A percentile compares a stretch with the other conserved stretches of the same genome.
Conservation (phyloP, 2,329 filamentous ascomycete species). For the Ophiostoma ulmi region DNA sequence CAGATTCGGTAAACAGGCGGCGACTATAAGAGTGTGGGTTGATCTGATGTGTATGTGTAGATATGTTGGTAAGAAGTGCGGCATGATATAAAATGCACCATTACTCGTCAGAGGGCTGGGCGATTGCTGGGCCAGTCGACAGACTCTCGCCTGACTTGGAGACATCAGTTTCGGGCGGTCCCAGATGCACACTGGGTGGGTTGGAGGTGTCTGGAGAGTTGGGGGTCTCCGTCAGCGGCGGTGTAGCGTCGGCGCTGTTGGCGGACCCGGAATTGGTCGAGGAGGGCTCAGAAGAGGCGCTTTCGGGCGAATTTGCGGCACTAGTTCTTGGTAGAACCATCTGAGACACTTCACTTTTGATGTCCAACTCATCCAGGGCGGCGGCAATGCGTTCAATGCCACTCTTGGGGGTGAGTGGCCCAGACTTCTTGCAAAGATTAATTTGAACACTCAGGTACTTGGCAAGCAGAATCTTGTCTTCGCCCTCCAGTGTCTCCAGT, state of each 20-base stretch:
- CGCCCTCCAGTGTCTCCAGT: constrained; percentile 56
- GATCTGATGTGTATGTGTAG: not conserved
- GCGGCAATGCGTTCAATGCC: constrained; percentile 56
- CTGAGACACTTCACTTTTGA: constrained; percentile 31
- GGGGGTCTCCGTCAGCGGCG: constrained; percentile 61
- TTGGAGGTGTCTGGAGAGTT: constrained; percentile 65
- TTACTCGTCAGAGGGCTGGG: not conserved
- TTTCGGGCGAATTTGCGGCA: not conserved
- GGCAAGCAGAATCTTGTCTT: constrained; percentile 55
- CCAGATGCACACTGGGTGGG: constrained; percentile 58
- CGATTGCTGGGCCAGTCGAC: not conserved
- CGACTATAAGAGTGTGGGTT: not conserved
- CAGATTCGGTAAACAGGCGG: not conserved
- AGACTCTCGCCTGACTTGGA: constrained; percentile 1
- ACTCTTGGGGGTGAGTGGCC: constrained; percentile 60
- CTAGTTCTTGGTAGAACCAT: not conserved
- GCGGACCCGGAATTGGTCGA: not conserved
- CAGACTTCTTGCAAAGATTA: constrained; percentile 56
- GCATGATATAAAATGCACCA: not conserved
- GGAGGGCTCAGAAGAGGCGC: not conserved
- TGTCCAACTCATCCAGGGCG: constrained; percentile 30
- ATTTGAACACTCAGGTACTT: constrained; percentile 61
- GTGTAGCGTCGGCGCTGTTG: constrained; percentile 49
- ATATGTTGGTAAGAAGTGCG: not conserved
- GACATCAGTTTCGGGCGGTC: constrained; percentile 40